These are phyloP conservation scores for Globisporangium emineosum DNA, from an alignment of 352 stramenopile genomes.

Conservation along the genomic window DNA sequence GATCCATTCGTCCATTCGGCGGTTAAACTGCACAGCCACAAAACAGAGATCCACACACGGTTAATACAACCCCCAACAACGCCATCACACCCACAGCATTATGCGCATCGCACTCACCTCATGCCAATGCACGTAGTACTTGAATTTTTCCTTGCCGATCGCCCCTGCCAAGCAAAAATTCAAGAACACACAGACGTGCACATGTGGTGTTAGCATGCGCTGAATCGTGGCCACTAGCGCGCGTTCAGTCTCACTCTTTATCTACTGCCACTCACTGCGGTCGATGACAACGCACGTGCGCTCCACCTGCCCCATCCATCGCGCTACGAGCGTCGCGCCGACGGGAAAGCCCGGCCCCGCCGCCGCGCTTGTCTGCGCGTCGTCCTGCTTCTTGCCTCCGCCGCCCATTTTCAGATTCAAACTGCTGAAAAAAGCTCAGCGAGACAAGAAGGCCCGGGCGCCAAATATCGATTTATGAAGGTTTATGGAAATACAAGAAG, in stretches of 20 bases:
- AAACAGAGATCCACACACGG: not conserved
- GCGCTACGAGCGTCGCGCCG: conserved; percentile 57
- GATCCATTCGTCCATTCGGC: conserved; percentile 89
- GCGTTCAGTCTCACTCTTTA: not conserved
- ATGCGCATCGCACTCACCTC: conserved; percentile 33
- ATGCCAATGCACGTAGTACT: conserved; percentile 87
- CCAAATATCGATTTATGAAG: not conserved
- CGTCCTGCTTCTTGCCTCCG: conserved; percentile 14
- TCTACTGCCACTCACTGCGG: conserved; percentile 37
- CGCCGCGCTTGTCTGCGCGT: conserved; percentile 10
- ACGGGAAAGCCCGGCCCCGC: conserved; percentile 41
- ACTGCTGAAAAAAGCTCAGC: not conserved
- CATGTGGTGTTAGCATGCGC: not conserved
- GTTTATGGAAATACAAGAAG: not conserved
- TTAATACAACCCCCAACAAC: not conserved
- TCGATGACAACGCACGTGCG: conserved; percentile 81
- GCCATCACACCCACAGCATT: not conserved
- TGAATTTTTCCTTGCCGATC: conserved; percentile 61
- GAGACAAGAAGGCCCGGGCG: not conserved
- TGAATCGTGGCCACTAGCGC: not conserved
- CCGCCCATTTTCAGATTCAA: conserved; percentile 10
- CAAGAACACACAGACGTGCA: not conserved
- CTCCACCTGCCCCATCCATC: conserved; percentile 78
- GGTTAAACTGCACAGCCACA: conserved; percentile 57
- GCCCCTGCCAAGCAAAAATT: conserved; percentile 25